Evolutionary conservation across 2,329 filamentous ascomycete genomes (phyloP).

Genomic region (Phialophora tarda): DNA sequence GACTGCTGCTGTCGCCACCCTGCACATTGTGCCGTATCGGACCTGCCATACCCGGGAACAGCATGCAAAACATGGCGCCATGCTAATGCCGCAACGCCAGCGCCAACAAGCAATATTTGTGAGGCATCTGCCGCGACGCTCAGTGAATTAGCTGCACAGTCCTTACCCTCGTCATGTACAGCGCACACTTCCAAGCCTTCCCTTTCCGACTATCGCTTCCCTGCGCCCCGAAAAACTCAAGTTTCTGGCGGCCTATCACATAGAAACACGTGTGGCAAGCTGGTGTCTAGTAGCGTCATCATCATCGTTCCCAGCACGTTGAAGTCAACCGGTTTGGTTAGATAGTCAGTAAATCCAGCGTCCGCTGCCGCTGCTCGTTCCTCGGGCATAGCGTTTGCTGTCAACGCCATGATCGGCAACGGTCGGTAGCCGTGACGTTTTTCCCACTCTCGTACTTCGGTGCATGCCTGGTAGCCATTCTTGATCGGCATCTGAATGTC

Average conservation of each 20-base stretch:
- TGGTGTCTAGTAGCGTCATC: slow-evolving; percentile 54
- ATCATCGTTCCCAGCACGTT: slow-evolving; percentile 57
- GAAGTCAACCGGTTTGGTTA: slow-evolving; percentile 58
- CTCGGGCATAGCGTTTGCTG: slow-evolving; percentile 58
- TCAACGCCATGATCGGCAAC: slow-evolving; percentile 57
- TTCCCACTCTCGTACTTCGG: slow-evolving; percentile 55
- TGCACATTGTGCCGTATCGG: background rate
- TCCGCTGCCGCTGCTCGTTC: slow-evolving; percentile 54
- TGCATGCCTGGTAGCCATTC: slow-evolving; percentile 56
- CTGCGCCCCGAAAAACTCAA: slow-evolving; percentile 27
- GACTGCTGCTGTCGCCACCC: background rate
- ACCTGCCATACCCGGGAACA: background rate
- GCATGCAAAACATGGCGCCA: slow-evolving; percentile 8
- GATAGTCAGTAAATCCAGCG: slow-evolving; percentile 57
- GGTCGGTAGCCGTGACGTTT: slow-evolving; percentile 52
- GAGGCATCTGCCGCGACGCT: background rate
- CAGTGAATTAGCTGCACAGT: background rate
- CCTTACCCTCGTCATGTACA: slow-evolving; percentile 19
- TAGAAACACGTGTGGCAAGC: slow-evolving; percentile 50
- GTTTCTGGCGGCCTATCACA: slow-evolving; percentile 45
- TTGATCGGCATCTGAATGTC: slow-evolving; percentile 59
- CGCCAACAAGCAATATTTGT: slow-evolving; percentile 1
- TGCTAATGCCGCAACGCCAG: background rate
- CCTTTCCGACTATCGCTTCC: slow-evolving; percentile 13
- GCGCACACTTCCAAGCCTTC: slow-evolving; percentile 17